Percentiles rank a stretch among this genome's conserved stretches.
Conservation (phyloP, 164 flowering plant species). For the Vitis cinerea region DNA sequence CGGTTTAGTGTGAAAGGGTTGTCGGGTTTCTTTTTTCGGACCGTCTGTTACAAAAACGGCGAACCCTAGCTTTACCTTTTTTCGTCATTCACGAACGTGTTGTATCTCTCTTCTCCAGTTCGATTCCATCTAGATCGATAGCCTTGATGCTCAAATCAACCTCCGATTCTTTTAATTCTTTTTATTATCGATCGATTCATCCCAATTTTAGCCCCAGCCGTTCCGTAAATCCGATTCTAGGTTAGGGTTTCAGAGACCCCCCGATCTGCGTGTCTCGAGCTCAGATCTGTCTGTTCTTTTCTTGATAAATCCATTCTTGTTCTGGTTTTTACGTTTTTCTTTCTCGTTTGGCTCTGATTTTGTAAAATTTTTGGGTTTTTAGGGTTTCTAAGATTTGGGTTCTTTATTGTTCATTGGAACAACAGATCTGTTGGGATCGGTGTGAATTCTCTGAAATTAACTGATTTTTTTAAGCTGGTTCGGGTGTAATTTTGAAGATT, state of each 20-base stretch:
- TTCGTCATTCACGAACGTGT: constrained; percentile 11
- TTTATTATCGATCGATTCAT: constrained; percentile 12
- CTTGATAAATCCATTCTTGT: not conserved
- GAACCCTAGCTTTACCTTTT: constrained; percentile 17
- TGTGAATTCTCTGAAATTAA: not conserved
- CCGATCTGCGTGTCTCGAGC: constrained; percentile 5
- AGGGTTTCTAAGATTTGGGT: constrained; percentile 2
- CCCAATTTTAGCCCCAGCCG: constrained; percentile 6
- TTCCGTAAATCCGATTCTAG: constrained; percentile 7
- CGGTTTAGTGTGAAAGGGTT: too few species aligned
- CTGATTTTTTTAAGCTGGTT: not conserved
- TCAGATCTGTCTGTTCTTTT: constrained; percentile 2
- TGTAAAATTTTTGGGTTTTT: not conserved
- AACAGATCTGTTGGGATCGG: constrained; percentile 9
- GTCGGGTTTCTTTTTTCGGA: not conserved
- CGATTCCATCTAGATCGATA: too few species aligned
- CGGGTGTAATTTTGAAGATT: constrained; percentile 14
- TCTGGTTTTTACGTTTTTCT: not conserved
- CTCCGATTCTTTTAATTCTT: not conserved
- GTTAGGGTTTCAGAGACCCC: constrained; percentile 10
- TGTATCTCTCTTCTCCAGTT: not conserved
- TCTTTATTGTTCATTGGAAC: not conserved
- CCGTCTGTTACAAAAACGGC: constrained; percentile 7
- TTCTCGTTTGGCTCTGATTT: not conserved
- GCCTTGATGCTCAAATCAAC: not conserved